These are phyloP conservation scores for Oryza rufipogon DNA, from an alignment of 176 grass and related monocot species.

Conservation along the genomic window DNA sequence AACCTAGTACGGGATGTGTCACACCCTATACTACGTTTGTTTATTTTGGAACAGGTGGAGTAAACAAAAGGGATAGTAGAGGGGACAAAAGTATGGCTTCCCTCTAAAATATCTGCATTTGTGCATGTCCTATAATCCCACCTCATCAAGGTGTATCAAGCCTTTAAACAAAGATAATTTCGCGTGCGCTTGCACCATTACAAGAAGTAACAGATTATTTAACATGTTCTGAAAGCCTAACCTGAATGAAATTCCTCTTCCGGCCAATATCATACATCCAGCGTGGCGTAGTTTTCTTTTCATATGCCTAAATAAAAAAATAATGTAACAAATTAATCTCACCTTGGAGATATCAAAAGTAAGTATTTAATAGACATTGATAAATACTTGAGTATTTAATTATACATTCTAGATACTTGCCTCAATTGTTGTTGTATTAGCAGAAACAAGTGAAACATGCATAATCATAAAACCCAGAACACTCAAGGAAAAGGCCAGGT, in stretches of 20 bases:
- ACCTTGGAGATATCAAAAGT: background rate
- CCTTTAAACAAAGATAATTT: background rate
- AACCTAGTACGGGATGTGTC: no score
- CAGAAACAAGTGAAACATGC: slow-evolving; percentile 89
- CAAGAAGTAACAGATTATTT: background rate
- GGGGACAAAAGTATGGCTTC: no score
- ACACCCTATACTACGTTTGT: no score
- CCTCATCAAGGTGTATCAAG: background rate
- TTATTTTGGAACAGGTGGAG: no score
- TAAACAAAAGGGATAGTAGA: no score
- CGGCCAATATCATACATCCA: slow-evolving; percentile 94
- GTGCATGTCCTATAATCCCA: no score
- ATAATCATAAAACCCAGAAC: slow-evolving; percentile 95
- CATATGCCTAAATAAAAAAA: slow-evolving; percentile 70
- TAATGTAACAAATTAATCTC: background rate
- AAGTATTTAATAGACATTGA: no score
- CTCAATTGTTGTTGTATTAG: slow-evolving; percentile 89
- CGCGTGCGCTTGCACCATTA: background rate
- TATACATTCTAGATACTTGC: slow-evolving; percentile 43
- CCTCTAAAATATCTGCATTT: no score
- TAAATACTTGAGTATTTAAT: background rate
- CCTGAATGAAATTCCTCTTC: slow-evolving; percentile 95
- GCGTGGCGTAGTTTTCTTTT: slow-evolving; percentile 87
- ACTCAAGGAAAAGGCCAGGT: slow-evolving; percentile 86
- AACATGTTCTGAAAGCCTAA: slow-evolving; percentile 30